Conservation (phyloP, 495 filamentous ascomycete genomes). For the Thozetella sp. region DNA sequence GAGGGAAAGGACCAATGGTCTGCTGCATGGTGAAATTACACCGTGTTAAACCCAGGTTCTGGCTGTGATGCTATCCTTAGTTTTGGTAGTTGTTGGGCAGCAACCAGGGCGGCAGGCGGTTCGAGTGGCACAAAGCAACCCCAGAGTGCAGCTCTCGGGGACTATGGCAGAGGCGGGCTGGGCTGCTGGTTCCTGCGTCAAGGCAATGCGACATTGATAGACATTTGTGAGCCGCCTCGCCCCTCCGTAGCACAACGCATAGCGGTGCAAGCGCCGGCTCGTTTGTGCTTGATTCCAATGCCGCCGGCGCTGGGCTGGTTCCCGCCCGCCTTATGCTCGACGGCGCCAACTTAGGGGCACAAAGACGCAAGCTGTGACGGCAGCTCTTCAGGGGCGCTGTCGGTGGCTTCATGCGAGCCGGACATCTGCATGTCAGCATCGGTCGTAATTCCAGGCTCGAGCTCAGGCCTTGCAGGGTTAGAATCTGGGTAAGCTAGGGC, state of each 20-base stretch:
- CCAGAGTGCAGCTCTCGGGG: neutral
- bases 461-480: neutral
- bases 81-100: no score
- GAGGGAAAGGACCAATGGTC: no score
- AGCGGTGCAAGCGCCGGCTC: neutral
- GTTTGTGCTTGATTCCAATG: neutral
- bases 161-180: neutral
- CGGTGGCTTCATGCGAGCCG: no score
- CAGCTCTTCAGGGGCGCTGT: neutral
- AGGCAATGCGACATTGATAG: neutral
- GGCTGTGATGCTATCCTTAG: neutral
- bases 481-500: neutral
- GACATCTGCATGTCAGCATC: neutral
- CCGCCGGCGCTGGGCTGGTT: no score
- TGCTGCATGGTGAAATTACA: no score
- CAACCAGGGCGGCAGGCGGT: no score
- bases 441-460: neutral
- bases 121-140: no score
- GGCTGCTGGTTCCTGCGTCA: neutral
- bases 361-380: no score
- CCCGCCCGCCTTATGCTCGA: no score
- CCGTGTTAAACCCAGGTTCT: no score
- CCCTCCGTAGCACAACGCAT: constrained; percentile 2
- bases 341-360: no score
- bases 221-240: no score